phyloP scores from a whole-genome alignment of 805 yeast species.

The Cyberlindnera mississippiensis region DNA sequence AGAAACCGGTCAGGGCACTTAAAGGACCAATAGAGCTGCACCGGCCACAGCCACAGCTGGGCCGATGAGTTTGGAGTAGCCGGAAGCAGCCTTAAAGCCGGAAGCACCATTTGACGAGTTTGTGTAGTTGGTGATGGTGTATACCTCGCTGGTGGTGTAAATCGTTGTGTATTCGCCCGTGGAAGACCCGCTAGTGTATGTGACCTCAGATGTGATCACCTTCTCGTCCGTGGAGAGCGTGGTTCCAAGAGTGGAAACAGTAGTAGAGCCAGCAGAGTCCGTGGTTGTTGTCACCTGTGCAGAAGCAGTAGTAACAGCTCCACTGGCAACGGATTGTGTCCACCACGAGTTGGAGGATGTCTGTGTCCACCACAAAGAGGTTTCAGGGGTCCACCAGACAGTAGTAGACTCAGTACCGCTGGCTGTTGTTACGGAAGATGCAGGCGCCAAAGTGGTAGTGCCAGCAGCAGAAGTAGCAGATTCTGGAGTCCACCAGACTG shows the following conservation, averaged over 20 bases:
- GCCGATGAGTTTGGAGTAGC: slow-evolving; percentile 6
- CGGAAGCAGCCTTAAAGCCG: slow-evolving; percentile 6
- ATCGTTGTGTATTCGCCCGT: slow-evolving; percentile 16
- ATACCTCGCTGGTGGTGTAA: slow-evolving; percentile 13
- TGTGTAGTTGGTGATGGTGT: slow-evolving; percentile 14
- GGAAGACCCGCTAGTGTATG: slow-evolving; percentile 15
- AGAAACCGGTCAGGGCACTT: background rate
- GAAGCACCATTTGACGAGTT: slow-evolving; percentile 15
- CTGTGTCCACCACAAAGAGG: slow-evolving; percentile 5
- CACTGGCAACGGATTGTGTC: slow-evolving; percentile 7
- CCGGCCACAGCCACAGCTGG: slow-evolving; percentile 17
- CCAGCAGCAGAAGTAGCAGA: slow-evolving; percentile 2
- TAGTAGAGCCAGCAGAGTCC: slow-evolving; percentile 10
- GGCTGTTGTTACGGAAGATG: slow-evolving; percentile 9
- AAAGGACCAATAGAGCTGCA: slow-evolving; percentile 13
- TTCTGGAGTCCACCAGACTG: slow-evolving; percentile 23
- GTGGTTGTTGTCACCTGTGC: slow-evolving; percentile 12
- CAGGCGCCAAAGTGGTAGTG: slow-evolving; percentile 1
- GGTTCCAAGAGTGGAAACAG: slow-evolving; percentile 13
- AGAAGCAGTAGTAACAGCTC: background rate
- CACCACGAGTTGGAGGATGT: slow-evolving; percentile 7
- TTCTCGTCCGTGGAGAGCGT: slow-evolving; percentile 10
- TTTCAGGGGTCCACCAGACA: slow-evolving; percentile 15
- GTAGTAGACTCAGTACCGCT: slow-evolving; percentile 12
- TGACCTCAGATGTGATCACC: slow-evolving; percentile 11